phyloP scores from a whole-genome alignment of 2,329 filamentous ascomycete genomes.

The Aspergillus japonicus region DNA sequence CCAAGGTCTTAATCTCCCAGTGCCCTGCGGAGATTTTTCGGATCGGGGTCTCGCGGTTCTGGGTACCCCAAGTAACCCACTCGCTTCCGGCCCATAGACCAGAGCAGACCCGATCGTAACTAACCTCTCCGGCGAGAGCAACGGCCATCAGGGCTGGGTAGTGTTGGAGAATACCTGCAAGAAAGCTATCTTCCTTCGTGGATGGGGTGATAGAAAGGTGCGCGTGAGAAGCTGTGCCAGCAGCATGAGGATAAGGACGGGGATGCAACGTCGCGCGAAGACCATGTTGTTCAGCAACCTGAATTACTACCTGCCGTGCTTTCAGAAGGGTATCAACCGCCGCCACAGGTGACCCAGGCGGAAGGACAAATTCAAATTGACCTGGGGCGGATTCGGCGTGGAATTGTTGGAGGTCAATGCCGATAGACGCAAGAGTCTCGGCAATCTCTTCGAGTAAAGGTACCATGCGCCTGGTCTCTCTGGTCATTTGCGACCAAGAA shows the following conservation, averaged over 20 bases:
- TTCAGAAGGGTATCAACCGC: constrained; percentile 72
- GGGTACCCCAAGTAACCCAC: constrained; percentile 76
- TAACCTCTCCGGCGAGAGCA: constrained; percentile 62
- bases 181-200: constrained; percentile 60
- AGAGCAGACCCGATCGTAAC: constrained; percentile 67
- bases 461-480: constrained; percentile 57
- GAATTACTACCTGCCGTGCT: constrained; percentile 66
- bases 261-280: constrained; percentile 72
- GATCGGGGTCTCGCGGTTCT: constrained; percentile 75
- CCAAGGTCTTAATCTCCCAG: constrained; percentile 78
- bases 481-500: constrained; percentile 67
- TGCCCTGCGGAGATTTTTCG: constrained; percentile 65
- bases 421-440: constrained; percentile 57
- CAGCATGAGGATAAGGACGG: constrained; percentile 56
- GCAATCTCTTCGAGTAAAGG: constrained; percentile 66
- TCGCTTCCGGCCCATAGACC: constrained; percentile 76
- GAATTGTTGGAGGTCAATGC: constrained; percentile 68
- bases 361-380: constrained; percentile 75
- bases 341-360: constrained; percentile 60
- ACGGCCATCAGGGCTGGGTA: constrained; percentile 68
- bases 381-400: constrained; percentile 72
- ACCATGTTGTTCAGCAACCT: constrained; percentile 61
- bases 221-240: constrained; percentile 67
- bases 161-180: constrained; percentile 68
- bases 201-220: constrained; percentile 60